A percentile compares a stretch with the other conserved stretches of the same genome.
Evolutionary conservation across 805 yeast species (phyloP).

Genomic region (Aciculoconidium aculeatum): DNA sequence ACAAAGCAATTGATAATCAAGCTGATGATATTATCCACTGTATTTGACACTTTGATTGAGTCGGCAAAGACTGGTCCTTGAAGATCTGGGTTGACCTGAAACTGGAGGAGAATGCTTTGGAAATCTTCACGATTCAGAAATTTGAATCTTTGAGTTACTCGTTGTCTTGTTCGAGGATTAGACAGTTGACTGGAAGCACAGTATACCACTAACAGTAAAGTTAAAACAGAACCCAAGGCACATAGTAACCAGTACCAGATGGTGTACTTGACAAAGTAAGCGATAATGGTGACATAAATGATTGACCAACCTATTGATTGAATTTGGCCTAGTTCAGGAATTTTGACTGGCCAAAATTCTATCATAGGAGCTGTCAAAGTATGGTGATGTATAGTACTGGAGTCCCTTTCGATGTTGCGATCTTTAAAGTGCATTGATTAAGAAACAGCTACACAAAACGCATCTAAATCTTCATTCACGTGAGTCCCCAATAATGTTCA

Average conservation of each 20-base stretch:
- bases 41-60: conserved; percentile 47
- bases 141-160: conserved; percentile 3
- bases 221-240: conserved; percentile 1
- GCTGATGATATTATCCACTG: conserved; percentile 45
- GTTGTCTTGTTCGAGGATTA: no score
- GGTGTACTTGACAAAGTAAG: conserved; percentile 8
- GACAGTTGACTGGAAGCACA: conserved; percentile 1
- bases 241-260: conserved; percentile 8
- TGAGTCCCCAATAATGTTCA: conserved; percentile 1
- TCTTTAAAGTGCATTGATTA: no score
- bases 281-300: background rate
- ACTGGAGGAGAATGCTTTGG: no score
- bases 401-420: no score
- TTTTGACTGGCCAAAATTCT: no score
- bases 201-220: no score
- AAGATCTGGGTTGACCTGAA: no score
- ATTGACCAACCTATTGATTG: conserved; percentile 1
- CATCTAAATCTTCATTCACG: conserved; percentile 1
- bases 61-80: conserved; percentile 35
- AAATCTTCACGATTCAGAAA: conserved; percentile 10
- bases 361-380: no score
- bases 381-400: no score
- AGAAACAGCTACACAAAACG: conserved; percentile 1
- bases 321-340: background rate
- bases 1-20: conserved; percentile 50